Evolutionary conservation across 257 asterid species (phyloP), one percentile per base, ranked within the genome.

Genomic region (Penstemon eatonii): DNA sequence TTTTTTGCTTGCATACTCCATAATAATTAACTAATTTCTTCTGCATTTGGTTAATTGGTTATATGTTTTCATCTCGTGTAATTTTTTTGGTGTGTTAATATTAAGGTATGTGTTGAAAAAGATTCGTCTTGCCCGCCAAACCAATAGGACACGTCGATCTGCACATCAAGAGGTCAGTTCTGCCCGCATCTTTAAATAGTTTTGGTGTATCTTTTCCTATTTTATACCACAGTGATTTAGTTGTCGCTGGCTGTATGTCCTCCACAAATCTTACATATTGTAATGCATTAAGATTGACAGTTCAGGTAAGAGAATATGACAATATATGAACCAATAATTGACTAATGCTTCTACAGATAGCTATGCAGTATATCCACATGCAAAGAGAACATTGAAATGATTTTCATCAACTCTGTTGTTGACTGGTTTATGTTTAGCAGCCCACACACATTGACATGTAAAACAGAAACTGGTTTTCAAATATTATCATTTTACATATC

Each of bases 61-160:
- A 71, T 56, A 33, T 58, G 33, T 66, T 76, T 59, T 69, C 41
- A n/a, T 39, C 5, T 58, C 4, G 36, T 82, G 33, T 62, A 18
- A 4, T 62, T 36, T 75, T 39, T 73, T 13, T 18, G 42, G 63
- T 42, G 62, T 41, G 54, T 73, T 64, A 51, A 63, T 39, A 5
- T 64, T 56, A 76, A 91, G 98, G 86, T 91, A 91, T 75, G 98
- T 91, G 68, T 65, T 91, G 67, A 91, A 91, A 66, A 91, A 91
- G 88, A 91, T 91, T 58, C 96, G 98, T 13, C 96, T 91, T 36
- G 98, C 98, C 37, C 96, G 98, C 71, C 96, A 91, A 80, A 89
- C 98, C 53, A 90, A 84, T 54, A 84, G 97, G 86, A 91, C 97
- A 13, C 95, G 96, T 38, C 86, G 98, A 75, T 85, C 92, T 78